Evolutionary conservation across 306 rosid genomes (phyloP), one percentile per base, ranked within the genome.

Genomic region (Fagus crenata): DNA sequence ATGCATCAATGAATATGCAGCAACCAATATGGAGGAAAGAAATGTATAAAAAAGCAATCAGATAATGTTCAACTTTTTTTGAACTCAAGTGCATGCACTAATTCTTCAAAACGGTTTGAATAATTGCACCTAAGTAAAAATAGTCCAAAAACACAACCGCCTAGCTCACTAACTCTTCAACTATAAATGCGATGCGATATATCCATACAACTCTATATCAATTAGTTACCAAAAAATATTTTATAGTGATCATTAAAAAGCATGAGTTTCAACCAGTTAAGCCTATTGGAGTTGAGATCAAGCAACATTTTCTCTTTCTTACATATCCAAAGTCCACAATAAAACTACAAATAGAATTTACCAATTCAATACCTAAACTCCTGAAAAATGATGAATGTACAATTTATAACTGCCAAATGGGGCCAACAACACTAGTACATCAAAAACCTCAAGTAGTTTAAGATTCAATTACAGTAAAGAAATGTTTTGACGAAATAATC

Each of bases 171-270:
- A 36, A 65, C 22, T 18, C 63, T 22, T 56, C 63, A 56, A 56
- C 63, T 17, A n/a, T 22, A 56, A 2, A 56, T 56, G 63, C 7
- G 14, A 3, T 22, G 2, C 11, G 13, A 46, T 14, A 22, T 56
- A 56, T 22, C 63, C 35, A 56, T 22, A 56, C 63, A 28, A 28
- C 11, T 37, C 43, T 37, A 37, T 61, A 63, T 15, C 69, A 35
- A 33, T 36, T 53, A 33, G 39, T 73, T 41, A 69, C 32, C 51
- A 3, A 53, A 72, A 76, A 33, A 54, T 12, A 14, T 63, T 36
- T 36, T 72, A 76, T 69, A 42, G 13, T 17, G 74, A 69, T 75
- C 63, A 80, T 55, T 73, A 53, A 43, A 67, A 39, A 65, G 12
- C 49, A 39, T 37, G 33, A 65, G 22, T 17, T 39, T 65, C 49